phyloP scores from a whole-genome alignment of 1,284 basidiomycete genomes.

The Heterobasidion occidentale region DNA sequence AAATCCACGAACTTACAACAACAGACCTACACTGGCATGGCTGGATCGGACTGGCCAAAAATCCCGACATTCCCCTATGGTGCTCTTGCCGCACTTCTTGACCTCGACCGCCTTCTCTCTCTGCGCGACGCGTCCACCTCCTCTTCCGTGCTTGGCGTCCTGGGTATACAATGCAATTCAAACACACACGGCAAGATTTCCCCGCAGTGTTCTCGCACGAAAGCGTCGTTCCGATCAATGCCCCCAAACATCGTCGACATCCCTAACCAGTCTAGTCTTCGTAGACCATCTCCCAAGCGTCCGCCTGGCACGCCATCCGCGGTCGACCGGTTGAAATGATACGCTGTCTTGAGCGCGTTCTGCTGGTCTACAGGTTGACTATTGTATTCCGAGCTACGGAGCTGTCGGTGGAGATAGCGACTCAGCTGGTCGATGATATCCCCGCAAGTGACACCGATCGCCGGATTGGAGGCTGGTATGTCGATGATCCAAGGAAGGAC shows the following conservation, averaged over 20 bases:
- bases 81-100: not conserved
- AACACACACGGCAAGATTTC: conserved; percentile 51
- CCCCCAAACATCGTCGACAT: conserved; percentile 53
- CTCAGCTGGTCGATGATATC: conserved; percentile 59
- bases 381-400: conserved; percentile 44
- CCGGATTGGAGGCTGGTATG: conserved; percentile 38
- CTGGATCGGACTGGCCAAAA: not conserved
- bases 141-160: conserved; percentile 38
- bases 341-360: conserved; percentile 37
- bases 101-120: conserved; percentile 6
- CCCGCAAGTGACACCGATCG: conserved; percentile 61
- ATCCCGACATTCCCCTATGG: not conserved
- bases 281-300: conserved; percentile 47
- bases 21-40: not conserved
- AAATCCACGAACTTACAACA: not conserved
- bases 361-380: conserved; percentile 25
- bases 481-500: conserved; percentile 54
- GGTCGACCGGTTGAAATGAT: conserved; percentile 57
- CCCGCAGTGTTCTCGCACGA: conserved; percentile 32
- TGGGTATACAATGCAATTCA: conserved; percentile 43
- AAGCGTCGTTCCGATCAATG: conserved; percentile 35
- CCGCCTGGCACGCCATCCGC: conserved; percentile 60
- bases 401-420: conserved; percentile 39
- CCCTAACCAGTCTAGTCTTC: conserved; percentile 56
- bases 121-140: conserved; percentile 38